Conservation (phyloP, 2,329 filamentous ascomycete genomes). For the Fusarium coicis region DNA sequence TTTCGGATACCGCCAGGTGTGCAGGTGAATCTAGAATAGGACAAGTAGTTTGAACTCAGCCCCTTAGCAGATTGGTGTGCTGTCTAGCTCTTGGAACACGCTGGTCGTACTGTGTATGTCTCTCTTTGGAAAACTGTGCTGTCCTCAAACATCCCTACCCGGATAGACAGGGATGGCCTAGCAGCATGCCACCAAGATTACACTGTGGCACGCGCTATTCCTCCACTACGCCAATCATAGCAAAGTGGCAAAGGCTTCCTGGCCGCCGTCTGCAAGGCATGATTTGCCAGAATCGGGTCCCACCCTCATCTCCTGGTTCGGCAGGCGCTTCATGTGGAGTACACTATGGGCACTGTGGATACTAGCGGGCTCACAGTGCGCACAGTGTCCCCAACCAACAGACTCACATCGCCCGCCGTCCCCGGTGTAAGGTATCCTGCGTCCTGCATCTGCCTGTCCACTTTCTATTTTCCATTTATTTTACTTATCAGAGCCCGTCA, state of each 20-base stretch:
- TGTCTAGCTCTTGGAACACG: conserved; percentile 28
- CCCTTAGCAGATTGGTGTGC: conserved; percentile 34
- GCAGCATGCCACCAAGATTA: conserved; percentile 47
- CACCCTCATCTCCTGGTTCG: conserved; percentile 40
- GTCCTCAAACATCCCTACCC: conserved; percentile 29
- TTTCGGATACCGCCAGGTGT: conserved; percentile 33
- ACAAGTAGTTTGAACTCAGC: conserved; percentile 33
- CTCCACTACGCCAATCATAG: conserved; percentile 46
- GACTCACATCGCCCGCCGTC: conserved; percentile 45
- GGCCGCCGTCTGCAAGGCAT: conserved; percentile 34
- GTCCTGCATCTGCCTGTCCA: conserved; percentile 14
- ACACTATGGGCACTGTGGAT: conserved; percentile 11
- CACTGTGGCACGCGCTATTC: conserved; percentile 43
- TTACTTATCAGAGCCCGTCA: conserved; percentile 43
- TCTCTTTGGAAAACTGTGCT: conserved; percentile 36
- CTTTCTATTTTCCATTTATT: conserved; percentile 23
- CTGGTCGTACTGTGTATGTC: conserved; percentile 32
- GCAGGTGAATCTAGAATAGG: conserved; percentile 18
- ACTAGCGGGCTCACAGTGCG: conserved; percentile 30
- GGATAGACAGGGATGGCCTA: conserved; percentile 25
- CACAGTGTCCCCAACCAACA: conserved; percentile 47
- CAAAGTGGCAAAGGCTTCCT: conserved; percentile 47
- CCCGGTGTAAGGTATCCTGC: conserved; percentile 30
- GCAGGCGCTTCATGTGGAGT: conserved; percentile 35
- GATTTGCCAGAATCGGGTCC: conserved; percentile 46